Base-by-base conservation (phyloP, 768 basidiomycete species). In the Hemileccinum rubropunctum region DNA sequence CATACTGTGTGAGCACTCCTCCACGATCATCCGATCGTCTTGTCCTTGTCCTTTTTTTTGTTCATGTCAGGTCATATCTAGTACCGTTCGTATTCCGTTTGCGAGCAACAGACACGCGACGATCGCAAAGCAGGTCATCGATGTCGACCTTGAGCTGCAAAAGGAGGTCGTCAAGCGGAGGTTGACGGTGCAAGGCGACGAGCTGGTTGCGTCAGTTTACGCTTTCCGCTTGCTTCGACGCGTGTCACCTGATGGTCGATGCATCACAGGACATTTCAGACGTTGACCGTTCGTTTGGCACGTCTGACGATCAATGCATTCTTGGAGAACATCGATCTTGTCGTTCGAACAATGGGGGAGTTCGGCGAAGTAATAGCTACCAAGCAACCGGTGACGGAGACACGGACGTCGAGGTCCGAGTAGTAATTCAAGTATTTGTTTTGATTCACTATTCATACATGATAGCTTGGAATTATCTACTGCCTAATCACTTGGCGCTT, bases 291-390 rank as follows among this genome's bases (percentile, higher is more conserved):
- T 51, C 84, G 94, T 32, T 72, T 95, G n/a, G 85, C 91, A 3
- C 81, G 94, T 48, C 75, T 97, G 42, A 81, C 86, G 0, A 76
- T 88, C 42, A 97, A 97, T 58, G 84, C 84, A 13, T 95, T 90
- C 69, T 75, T 97, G 41, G 93, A 95, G 63, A 94, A 93, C 59
- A 77, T 93, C 28, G 91, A 95, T 63, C 76, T 97, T 32, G 81
- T 95, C 42, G 77, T 86, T 12, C 83, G 89, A 35, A 95, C 92
- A 17, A 75, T 97, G 53, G 80, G 81, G 41, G 83, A 85, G 54
- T 95, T 94, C 66, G 84, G 83, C 11, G 81, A 85, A 47, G 81
- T 85, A n/a, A n/a, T n/a, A 49, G 83, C 86, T 15, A 77, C 60
- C 49, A 60, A 56, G 18, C 54, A 30, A 6, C 47, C 54, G 2